Evolutionary conservation across 208 protist species (phyloP), one percentile per base, ranked within the genome.

Genomic region (Leishmania tarentolae): DNA sequence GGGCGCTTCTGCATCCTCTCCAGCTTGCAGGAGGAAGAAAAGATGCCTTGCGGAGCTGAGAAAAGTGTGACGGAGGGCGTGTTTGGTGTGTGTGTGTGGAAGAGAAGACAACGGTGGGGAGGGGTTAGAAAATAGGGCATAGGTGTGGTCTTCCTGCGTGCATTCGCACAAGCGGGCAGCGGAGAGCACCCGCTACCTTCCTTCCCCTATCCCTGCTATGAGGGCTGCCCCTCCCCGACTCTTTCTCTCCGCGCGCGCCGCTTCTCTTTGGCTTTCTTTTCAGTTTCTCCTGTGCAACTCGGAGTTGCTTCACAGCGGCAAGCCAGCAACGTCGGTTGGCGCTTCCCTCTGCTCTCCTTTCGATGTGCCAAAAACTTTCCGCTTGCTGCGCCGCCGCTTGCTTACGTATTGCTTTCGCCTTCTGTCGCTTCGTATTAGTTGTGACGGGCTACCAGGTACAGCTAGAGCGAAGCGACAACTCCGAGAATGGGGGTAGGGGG

Each of bases 1-100:
- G 53, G 35, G 80, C 80, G 80, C 80, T 83, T 75, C 80, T 79
- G 75, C 80, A 61, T 35, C 11, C 50, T 83, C 76, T 83, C 52
- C 63, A 53, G 74, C 24, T 47, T 24, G 35, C 35, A 46, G 24
- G 69, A 24, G n/a, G 31, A 40, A 17, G 31, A 66, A 9, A 68
- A 40, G 31, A 40, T 8, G 61, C 37, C 31, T 40, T 68, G 31
- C 31, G 31, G 31, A 19, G 61, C 40, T 31, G 70, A 50, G 56
- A 31, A 24, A 8, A 68, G 31, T 40, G 19, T 21, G 56, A 6
- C 5, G 40, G 31, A 40, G 9, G 31, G 72, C 9, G 35, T 6
- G 35, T 31, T 40, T 4, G 42, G 50, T 24, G 35, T 6, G 35
- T 24, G 35, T 6, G 35, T 31, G 69, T 4, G 42, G 50, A 2